A percentile compares a stretch with the other conserved stretches of the same genome.
These are phyloP conservation scores for Oryza rufipogon DNA, from an alignment of 176 grass and related monocot species.

Conservation along the genomic window DNA sequence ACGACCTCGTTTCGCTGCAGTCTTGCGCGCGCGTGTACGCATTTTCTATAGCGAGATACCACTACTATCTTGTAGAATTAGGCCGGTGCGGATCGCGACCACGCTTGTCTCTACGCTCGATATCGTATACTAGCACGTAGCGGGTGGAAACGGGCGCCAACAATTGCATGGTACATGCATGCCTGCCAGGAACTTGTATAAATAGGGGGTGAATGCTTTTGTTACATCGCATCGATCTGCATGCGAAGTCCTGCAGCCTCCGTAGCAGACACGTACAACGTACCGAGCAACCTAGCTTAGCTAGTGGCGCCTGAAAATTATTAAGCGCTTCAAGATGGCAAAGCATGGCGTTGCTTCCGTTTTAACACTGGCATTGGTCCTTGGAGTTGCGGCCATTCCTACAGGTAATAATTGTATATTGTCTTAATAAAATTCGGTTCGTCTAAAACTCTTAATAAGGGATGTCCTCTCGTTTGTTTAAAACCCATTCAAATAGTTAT, in stretches of 20 bases:
- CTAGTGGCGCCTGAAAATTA: too few species aligned
- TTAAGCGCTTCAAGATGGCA: slow-evolving; percentile 4
- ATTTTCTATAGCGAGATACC: too few species aligned
- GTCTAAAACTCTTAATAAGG: too few species aligned
- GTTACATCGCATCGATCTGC: neutral
- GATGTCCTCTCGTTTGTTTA: too few species aligned
- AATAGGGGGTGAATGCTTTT: neutral
- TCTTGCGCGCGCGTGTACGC: neutral
- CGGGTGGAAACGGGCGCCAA: neutral
- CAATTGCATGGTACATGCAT: neutral
- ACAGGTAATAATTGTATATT: slow-evolving; percentile 19
- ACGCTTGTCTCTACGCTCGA: neutral
- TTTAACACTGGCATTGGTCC: slow-evolving; percentile 36
- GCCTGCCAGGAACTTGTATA: slow-evolving; percentile 20
- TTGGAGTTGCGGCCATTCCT: slow-evolving; percentile 21
- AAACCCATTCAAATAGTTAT: too few species aligned
- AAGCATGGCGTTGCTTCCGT: slow-evolving; percentile 7
- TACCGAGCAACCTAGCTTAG: too few species aligned
- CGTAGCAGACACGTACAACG: neutral
- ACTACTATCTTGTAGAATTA: neutral
- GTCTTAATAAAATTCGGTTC: too few species aligned
- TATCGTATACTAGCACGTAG: neutral
- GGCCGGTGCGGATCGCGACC: neutral
- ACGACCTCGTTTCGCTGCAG: neutral
- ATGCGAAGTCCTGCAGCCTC: slow-evolving; percentile 10